These are phyloP conservation scores for Sclerotinia spermophila DNA, from an alignment of 2,329 filamentous ascomycete genomes.

Conservation along the genomic window DNA sequence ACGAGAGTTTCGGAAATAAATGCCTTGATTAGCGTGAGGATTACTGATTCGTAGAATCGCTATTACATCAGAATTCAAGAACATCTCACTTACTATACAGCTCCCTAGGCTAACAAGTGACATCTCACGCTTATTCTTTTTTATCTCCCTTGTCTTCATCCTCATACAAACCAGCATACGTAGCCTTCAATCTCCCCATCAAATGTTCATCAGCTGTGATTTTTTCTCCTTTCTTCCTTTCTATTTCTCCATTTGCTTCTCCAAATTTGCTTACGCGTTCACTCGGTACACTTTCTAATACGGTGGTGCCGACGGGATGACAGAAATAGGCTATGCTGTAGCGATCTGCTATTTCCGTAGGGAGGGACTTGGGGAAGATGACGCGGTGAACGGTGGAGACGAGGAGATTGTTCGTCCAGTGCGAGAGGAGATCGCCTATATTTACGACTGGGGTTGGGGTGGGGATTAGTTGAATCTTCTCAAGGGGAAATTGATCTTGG, in stretches of 20 bases:
- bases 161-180: conserved; percentile 55
- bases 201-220: conserved; percentile 63
- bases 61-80: neutral
- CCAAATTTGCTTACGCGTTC: conserved; percentile 47
- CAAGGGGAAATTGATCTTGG: neutral
- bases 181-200: conserved; percentile 56
- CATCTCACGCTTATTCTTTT: neutral
- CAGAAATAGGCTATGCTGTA: conserved; percentile 69
- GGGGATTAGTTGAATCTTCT: conserved; percentile 34
- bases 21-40: neutral
- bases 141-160: conserved; percentile 28
- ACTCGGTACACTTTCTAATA: conserved; percentile 58
- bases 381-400: conserved; percentile 88
- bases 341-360: conserved; percentile 39
- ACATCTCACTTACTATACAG: neutral
- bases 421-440: conserved; percentile 69
- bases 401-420: conserved; percentile 88
- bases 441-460: conserved; percentile 72
- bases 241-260: conserved; percentile 33
- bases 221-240: conserved; percentile 45
- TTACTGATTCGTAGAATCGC: neutral
- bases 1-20: neutral
- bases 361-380: conserved; percentile 54
- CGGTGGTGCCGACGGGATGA: conserved; percentile 54
- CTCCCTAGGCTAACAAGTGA: neutral